Conservation (phyloP, 2,329 filamentous ascomycete species). For the Podosphaera aphanis region DNA sequence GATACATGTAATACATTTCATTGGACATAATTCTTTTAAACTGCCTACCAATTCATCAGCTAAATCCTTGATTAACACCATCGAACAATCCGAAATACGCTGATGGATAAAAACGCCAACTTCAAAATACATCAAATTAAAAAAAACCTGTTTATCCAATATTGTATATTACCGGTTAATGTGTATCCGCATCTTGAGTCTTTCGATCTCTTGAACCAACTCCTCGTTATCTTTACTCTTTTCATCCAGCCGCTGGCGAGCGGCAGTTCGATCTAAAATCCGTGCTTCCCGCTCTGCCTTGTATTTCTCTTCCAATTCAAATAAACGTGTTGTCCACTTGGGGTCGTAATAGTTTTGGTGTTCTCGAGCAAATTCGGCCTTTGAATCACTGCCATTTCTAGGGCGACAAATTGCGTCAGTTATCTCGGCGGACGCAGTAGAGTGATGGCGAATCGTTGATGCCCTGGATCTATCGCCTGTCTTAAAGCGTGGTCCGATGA, state of each 20-base stretch:
- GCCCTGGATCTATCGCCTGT: constrained; percentile 8
- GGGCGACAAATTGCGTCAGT: constrained; percentile 23
- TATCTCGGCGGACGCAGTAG: constrained; percentile 18
- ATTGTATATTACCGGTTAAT: constrained; percentile 3
- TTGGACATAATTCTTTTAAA: no score
- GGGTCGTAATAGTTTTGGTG: constrained; percentile 28
- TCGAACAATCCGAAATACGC: no score
- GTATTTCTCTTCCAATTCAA: constrained; percentile 69
- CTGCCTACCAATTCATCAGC: no score
- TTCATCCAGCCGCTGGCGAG: constrained; percentile 56
- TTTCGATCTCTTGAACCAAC: constrained; percentile 35
- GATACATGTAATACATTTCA: no score
- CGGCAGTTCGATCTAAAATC: constrained; percentile 62
- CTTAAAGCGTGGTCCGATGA: constrained; percentile 14
- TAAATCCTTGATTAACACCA: no score
- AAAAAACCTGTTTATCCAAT: neutral
- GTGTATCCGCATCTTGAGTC: constrained; percentile 8
- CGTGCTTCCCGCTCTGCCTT: constrained; percentile 77
- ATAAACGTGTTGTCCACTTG: constrained; percentile 63
- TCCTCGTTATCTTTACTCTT: constrained; percentile 52
- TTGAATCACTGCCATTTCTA: constrained; percentile 3
- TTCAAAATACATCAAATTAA: no score
- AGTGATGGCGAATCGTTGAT: constrained; percentile 29
- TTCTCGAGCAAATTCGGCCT: constrained; percentile 10
- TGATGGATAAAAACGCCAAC: no score